Evolutionary conservation across 2,329 filamentous ascomycete genomes (phyloP).

Genomic region (Catunica adiposa): DNA sequence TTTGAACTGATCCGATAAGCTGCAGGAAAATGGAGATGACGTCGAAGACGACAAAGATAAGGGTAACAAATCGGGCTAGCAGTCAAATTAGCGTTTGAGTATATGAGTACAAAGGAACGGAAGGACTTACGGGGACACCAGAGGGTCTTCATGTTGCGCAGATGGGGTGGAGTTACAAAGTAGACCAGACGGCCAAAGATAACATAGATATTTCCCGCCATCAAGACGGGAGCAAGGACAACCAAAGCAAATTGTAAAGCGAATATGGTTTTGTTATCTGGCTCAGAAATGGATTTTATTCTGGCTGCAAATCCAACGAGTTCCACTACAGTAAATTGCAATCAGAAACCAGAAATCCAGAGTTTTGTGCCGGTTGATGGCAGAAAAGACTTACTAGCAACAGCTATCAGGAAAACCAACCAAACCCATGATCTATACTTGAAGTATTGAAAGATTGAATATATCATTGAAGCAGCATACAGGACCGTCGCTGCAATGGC

Average conservation of each 20-base stretch:
- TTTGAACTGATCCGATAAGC: constrained; percentile 24
- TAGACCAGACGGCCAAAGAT: constrained; percentile 15
- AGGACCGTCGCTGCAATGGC: constrained; percentile 10
- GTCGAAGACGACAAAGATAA: constrained; percentile 25
- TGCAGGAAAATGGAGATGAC: constrained; percentile 25
- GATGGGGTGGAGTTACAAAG: constrained; percentile 5
- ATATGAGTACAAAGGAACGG: background rate
- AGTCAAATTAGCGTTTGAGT: background rate
- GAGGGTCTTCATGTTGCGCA: constrained; percentile 5
- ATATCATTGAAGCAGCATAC: background rate
- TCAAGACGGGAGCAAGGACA: constrained; percentile 17
- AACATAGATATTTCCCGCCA: constrained; percentile 19
- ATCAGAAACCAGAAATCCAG: no score
- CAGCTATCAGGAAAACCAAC: constrained; percentile 1
- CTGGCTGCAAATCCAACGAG: background rate
- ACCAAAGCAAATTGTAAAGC: constrained; percentile 17
- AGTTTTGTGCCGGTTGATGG: no score
- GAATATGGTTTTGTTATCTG: constrained; percentile 11
- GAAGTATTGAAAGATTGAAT: constrained; percentile 7
- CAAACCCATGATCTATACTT: constrained; percentile 6
- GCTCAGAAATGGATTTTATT: background rate
- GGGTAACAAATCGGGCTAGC: constrained; percentile 17
- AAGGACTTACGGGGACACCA: constrained; percentile 8
- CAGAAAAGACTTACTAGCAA: background rate
- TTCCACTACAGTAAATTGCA: no score